These are phyloP conservation scores for Talaromyces trachyspermus DNA, from an alignment of 495 filamentous ascomycete species.

Conservation along the genomic window DNA sequence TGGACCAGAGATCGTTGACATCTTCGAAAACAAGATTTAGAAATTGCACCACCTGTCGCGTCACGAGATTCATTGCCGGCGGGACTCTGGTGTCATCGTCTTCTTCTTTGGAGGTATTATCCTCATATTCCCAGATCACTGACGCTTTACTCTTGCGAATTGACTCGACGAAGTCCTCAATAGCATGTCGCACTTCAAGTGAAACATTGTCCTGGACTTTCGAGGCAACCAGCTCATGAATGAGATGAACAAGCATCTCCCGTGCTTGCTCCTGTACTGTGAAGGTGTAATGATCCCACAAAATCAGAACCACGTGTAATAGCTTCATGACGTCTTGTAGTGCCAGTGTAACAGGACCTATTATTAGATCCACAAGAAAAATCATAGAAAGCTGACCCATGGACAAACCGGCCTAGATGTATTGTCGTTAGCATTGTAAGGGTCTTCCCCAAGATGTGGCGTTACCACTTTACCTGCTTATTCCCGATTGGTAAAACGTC, in stretches of 20 bases:
- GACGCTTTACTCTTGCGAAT: conserved; percentile 78
- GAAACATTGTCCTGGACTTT: conserved; percentile 70
- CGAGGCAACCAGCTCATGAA: conserved; percentile 92
- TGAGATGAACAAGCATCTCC: conserved; percentile 96
- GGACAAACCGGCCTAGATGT: conserved; percentile 61
- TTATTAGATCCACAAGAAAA: conserved; percentile 90
- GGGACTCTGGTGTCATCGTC: conserved; percentile 73
- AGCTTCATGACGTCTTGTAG: conserved; percentile 73
- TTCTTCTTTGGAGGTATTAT: conserved; percentile 69
- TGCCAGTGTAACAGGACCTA: conserved; percentile 74
- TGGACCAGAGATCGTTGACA: conserved; percentile 83
- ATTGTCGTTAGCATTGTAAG: conserved; percentile 12
- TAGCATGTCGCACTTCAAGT: conserved; percentile 56
- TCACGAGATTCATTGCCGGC: conserved; percentile 74
- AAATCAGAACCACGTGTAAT: conserved; percentile 82
- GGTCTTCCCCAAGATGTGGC: background rate
- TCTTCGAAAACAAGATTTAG: conserved; percentile 82
- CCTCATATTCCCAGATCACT: conserved; percentile 91
- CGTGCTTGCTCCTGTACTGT: conserved; percentile 93
- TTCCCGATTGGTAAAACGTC: conserved; percentile 77
- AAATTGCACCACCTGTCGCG: conserved; percentile 70
- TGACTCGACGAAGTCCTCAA: conserved; percentile 85
- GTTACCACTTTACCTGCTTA: conserved; percentile 54
- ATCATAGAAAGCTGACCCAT: conserved; percentile 90
- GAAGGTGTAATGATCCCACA: conserved; percentile 96